Percentiles rank a stretch among this genome's conserved stretches.
Evolutionary conservation across 2,329 filamentous ascomycete species (phyloP).

Genomic region (Cytospora leucostoma): DNA sequence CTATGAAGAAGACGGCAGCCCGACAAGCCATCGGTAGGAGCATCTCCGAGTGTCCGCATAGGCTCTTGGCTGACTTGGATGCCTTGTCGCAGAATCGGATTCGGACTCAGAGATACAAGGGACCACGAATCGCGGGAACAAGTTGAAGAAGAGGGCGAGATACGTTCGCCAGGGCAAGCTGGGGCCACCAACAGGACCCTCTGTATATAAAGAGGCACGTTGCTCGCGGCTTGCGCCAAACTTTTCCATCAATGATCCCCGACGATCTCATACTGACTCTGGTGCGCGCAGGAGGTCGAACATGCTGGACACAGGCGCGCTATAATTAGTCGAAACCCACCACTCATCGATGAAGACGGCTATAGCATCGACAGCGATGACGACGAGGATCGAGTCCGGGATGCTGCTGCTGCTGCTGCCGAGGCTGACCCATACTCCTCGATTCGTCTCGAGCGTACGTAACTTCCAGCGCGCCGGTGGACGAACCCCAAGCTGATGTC

Average conservation of each 20-base stretch:
- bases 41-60: conserved; percentile 14
- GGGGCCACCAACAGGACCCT: conserved; percentile 64
- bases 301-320: conserved; percentile 72
- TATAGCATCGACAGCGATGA: conserved; percentile 75
- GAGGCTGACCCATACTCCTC: conserved; percentile 75
- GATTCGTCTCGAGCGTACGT: conserved; percentile 69
- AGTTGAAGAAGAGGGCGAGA: conserved; percentile 73
- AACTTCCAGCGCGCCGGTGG: not conserved
- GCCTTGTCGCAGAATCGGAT: conserved; percentile 63
- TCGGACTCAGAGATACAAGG: conserved; percentile 72
- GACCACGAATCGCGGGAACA: conserved; percentile 75
- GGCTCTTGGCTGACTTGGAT: conserved; percentile 27
- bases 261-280: conserved; percentile 32
- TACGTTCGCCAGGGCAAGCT: conserved; percentile 72
- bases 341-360: conserved; percentile 74
- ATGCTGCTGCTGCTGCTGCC: conserved; percentile 62
- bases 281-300: conserved; percentile 60
- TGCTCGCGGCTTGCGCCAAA: not conserved
- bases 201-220: conserved; percentile 70
- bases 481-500: not conserved
- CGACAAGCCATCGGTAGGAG: conserved; percentile 61
- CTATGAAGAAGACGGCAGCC: conserved; percentile 69
- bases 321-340: conserved; percentile 74
- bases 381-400: conserved; percentile 62
- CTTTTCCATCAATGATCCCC: not conserved